phyloP scores from a whole-genome alignment of 345 rosid species.

The Gynandropsis gynandra region DNA sequence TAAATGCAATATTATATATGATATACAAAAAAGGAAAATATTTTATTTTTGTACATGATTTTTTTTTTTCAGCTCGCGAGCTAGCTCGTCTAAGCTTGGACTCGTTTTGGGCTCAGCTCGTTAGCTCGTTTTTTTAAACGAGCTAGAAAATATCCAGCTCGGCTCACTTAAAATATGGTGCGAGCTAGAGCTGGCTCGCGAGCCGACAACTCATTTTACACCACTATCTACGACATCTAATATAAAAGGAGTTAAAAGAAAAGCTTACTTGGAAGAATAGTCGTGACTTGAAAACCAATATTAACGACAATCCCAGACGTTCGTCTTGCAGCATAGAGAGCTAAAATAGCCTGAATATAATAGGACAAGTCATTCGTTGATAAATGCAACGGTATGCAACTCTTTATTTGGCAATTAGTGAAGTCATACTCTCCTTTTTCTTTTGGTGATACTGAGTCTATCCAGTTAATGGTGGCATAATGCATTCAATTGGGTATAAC shows the following conservation, averaged over 20 bases:
- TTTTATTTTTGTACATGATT: too few relatives aligned
- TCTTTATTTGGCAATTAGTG: slow-evolving; percentile 1
- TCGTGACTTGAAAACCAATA: slow-evolving; percentile 85
- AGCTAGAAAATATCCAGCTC: too few relatives aligned
- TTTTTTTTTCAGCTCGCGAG: too few relatives aligned
- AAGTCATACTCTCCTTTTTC: background rate
- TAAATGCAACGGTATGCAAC: background rate
- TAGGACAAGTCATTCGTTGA: background rate
- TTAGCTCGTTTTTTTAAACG: too few relatives aligned
- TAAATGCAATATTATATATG: too few relatives aligned
- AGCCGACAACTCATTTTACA: too few relatives aligned
- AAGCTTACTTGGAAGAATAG: slow-evolving; percentile 78
- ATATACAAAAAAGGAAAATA: too few relatives aligned
- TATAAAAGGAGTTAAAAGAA: slow-evolving; percentile 2
- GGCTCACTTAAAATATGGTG: too few relatives aligned
- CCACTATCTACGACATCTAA: too few relatives aligned
- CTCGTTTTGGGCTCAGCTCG: too few relatives aligned
- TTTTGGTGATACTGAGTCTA: background rate
- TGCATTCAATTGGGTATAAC: background rate
- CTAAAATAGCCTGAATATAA: slow-evolving; percentile 66
- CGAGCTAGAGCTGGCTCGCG: too few relatives aligned
- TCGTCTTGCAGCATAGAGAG: slow-evolving; percentile 61
- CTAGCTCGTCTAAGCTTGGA: too few relatives aligned
- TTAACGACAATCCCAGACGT: slow-evolving; percentile 88
- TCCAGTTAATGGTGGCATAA: background rate